A percentile compares a stretch with the other conserved stretches of the same genome.
These are phyloP conservation scores for Tinospora cordifolia DNA, from an alignment of 164 flowering plant genomes.

Conservation along the genomic window DNA sequence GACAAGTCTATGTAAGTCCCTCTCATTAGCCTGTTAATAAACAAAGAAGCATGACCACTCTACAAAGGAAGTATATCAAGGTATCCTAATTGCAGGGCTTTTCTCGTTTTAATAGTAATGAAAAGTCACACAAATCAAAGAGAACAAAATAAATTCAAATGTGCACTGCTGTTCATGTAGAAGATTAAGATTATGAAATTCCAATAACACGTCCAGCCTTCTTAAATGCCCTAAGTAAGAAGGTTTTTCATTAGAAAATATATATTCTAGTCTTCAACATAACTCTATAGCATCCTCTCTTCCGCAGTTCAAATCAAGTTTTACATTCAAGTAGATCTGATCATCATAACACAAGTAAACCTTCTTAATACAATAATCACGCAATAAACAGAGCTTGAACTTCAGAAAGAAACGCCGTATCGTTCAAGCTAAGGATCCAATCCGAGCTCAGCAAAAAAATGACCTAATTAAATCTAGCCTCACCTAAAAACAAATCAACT, in stretches of 20 bases:
- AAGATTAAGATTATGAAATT: background rate
- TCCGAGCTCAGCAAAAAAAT: slow-evolving; percentile 4
- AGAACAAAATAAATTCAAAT: background rate
- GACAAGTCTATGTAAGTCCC: slow-evolving; percentile 1
- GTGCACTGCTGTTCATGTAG: background rate
- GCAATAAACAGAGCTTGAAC: slow-evolving; percentile 2
- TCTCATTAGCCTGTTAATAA: background rate
- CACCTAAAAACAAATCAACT: background rate
- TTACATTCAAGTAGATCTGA: background rate
- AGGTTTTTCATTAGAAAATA: background rate
- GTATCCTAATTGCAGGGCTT: background rate
- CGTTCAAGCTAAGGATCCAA: slow-evolving; percentile 22
- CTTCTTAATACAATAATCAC: background rate
- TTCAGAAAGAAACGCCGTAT: background rate
- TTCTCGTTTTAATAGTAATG: background rate
- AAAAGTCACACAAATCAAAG: background rate
- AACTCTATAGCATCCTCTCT: too few relatives aligned
- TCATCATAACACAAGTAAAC: background rate
- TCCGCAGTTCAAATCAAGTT: background rate
- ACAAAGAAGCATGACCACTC: background rate
- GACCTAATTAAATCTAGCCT: background rate
- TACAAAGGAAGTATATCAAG: background rate
- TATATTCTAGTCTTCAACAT: too few relatives aligned
- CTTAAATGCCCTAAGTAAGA: background rate
- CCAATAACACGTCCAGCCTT: background rate